Evolutionary conservation across 148 eudicot species (phyloP).

Genomic region (Dysphania ambrosioides): DNA sequence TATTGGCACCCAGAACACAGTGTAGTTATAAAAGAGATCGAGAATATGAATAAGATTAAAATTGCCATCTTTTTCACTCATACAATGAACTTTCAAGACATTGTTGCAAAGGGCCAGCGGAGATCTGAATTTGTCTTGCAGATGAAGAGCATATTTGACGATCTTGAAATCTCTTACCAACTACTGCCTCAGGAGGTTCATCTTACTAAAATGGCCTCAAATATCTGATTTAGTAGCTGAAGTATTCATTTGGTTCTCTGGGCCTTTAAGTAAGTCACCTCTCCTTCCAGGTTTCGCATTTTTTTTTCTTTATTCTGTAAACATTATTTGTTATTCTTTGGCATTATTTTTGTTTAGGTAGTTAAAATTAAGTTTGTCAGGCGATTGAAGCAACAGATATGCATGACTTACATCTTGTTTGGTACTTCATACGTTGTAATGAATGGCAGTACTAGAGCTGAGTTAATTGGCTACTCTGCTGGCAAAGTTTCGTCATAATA

Average conservation of each 20-base stretch:
- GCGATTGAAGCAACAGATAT: too few species aligned
- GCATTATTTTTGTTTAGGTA: too few species aligned
- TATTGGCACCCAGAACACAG: conserved; percentile 58
- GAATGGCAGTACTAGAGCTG: too few species aligned
- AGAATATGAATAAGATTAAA: conserved; percentile 58
- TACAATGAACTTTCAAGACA: conserved; percentile 73
- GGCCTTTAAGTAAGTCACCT: not conserved
- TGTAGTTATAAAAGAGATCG: conserved; percentile 58
- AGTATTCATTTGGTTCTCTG: not conserved
- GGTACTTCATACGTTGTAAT: too few species aligned
- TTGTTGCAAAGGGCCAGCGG: conserved; percentile 43
- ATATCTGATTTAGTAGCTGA: not conserved
- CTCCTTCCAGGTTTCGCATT: not conserved
- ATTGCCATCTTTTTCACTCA: conserved; percentile 57
- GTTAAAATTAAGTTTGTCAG: too few species aligned
- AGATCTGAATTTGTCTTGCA: conserved; percentile 53
- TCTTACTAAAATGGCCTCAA: conserved; percentile 25
- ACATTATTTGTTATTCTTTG: too few species aligned
- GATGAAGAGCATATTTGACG: conserved; percentile 67
- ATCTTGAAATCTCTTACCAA: conserved; percentile 51
- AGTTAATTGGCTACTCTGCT: too few species aligned
- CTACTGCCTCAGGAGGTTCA: conserved; percentile 75
- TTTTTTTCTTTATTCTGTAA: too few species aligned
- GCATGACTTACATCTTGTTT: too few species aligned
- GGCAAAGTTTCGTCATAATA: too few species aligned